Base-by-base conservation (phyloP, 176 grass and related monocot genomes). In the Thinopyrum elongatum region DNA sequence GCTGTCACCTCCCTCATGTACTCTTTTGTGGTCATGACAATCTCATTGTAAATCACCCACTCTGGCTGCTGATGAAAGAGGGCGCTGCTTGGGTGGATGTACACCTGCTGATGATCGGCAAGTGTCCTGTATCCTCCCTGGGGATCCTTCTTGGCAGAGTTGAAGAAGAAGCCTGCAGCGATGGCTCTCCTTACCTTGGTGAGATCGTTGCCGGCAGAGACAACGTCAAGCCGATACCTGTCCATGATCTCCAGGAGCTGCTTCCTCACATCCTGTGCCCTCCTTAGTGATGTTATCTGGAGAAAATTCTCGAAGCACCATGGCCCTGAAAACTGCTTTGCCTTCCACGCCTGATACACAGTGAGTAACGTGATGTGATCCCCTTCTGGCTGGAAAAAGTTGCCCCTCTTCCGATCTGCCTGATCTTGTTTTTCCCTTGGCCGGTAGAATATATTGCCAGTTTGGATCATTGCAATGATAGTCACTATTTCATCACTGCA, bases 291-390 rank as follows among this genome's bases (percentile, higher is more conserved):
- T 63, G 81, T 81, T 63, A 80, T 42, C 81, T 90, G 87, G 1
- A 94, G 71, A 46, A 94, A 94, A 69, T 92, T 94, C 81, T 94
- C 92, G 55, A 87, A 69, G 31, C 92, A 94, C 92, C 92, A 94
- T 75, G 92, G 92, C 16, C 89, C 89, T 38, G 92, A 94, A 80
- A 94, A 94, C 21, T 85, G 83, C 21, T 92, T 92, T 76, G 90
- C 87, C 84, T 90, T 92, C 90, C 92, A 94, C 2, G 84, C 87
- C 71, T 94, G 71, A 36, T 94, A 94, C 12, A 94, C 84, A 22
- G 90, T 83, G 11, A 94, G 92, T 19, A 92, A 65, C 1, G 87
- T 92, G 36, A 94, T 15, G 27, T 94, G 90, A 80, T 94, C 87
- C 25, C 87, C 81, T 72, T 88, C 87, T 62, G 87, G 65, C 81